Conservation (phyloP, 139 green algal genomes). For the Marvania coccoides region DNA sequence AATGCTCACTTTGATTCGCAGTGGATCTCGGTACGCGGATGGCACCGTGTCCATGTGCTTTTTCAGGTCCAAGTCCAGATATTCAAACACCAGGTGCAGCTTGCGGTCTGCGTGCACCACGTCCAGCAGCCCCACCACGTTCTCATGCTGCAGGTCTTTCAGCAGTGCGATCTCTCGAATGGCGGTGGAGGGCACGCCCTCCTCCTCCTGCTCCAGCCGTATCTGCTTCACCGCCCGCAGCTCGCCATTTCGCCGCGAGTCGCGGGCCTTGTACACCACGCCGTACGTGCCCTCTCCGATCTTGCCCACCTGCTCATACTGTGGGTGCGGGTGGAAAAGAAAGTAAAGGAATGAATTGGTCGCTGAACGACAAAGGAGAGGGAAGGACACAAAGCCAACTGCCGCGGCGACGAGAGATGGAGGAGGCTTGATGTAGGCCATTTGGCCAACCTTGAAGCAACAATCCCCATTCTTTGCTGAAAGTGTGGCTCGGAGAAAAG, state of each 20-base stretch:
- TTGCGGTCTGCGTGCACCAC: constrained; percentile 80
- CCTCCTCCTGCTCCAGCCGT: constrained; percentile 63
- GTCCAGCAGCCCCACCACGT: constrained; percentile 72
- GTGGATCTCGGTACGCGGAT: constrained; percentile 33
- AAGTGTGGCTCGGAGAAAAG: too few species aligned
- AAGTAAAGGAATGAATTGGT: too few species aligned
- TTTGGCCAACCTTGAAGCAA: too few species aligned
- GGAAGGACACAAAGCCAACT: too few species aligned
- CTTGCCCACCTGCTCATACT: constrained; percentile 88
- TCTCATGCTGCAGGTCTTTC: constrained; percentile 78
- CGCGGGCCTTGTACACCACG: constrained; percentile 88
- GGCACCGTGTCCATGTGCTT: constrained; percentile 84
- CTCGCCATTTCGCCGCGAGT: constrained; percentile 42
- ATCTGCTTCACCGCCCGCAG: constrained; percentile 96
- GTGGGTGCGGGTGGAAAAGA: too few species aligned
- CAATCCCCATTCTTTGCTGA: too few species aligned
- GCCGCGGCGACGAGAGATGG: too few species aligned
- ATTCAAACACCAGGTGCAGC: constrained; percentile 98
- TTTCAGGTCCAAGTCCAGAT: constrained; percentile 95
- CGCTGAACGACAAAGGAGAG: too few species aligned
- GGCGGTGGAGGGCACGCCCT: constrained; percentile 73
- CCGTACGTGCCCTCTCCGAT: constrained; percentile 97
- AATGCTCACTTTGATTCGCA: constrained; percentile 69
- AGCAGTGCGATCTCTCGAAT: constrained; percentile 79
- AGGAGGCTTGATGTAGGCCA: too few species aligned